Conservation (phyloP, 305 asterid species). For the Fraxinus angustifolia region DNA sequence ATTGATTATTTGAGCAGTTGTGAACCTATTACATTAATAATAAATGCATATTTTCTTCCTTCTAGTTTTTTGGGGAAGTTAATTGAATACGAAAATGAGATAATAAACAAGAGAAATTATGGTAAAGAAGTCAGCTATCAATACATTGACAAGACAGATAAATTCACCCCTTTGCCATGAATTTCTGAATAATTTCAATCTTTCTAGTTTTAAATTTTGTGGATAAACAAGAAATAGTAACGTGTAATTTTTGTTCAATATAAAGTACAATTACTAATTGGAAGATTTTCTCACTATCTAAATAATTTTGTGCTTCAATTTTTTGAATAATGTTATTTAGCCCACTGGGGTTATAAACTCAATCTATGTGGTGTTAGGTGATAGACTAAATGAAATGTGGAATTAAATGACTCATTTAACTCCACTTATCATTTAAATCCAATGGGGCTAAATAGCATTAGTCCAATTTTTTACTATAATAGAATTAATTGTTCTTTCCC, state of each 20-base stretch:
- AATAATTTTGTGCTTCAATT: background rate
- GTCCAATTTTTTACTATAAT: no score
- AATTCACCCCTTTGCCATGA: background rate
- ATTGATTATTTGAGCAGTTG: background rate
- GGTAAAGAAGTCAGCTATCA: background rate
- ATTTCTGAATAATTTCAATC: background rate
- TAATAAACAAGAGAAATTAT: background rate
- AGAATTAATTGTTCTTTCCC: background rate
- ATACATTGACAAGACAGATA: background rate
- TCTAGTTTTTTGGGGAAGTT: background rate
- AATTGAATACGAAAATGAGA: background rate
- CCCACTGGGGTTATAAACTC: no score
- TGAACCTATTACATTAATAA: background rate
- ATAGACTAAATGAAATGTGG: no score
- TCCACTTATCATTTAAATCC: no score
- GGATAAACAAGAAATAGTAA: background rate
- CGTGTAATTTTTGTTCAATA: background rate
- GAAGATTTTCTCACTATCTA: background rate
- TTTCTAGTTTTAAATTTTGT: background rate
- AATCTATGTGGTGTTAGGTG: no score
- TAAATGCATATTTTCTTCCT: background rate
- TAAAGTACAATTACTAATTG: background rate
- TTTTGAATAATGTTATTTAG: no score
- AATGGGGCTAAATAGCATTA: no score
- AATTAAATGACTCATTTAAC: no score